Evolutionary conservation across 2,329 filamentous ascomycete genomes (phyloP).

Genomic region (Saccharata proteae): DNA sequence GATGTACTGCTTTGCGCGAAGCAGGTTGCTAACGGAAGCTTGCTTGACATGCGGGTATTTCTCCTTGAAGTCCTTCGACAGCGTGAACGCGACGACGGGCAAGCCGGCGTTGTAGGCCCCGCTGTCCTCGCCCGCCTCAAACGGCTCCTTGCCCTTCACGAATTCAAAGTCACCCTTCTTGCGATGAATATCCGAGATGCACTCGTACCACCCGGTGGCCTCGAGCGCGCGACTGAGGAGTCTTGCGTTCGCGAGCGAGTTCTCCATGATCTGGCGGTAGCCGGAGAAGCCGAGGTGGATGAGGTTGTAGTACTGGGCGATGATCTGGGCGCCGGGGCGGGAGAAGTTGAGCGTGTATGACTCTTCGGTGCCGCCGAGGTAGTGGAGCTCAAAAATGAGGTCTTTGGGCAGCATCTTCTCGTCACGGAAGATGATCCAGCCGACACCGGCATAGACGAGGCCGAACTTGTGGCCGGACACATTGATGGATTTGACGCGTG

Average conservation of each 20-base stretch:
- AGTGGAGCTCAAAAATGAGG: conserved; percentile 58
- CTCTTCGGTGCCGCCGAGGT: conserved; percentile 59
- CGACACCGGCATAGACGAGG: conserved; percentile 54
- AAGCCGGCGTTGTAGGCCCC: conserved; percentile 52
- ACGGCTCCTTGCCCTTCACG: conserved; percentile 29
- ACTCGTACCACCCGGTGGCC: conserved; percentile 50
- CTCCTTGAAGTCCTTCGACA: conserved; percentile 49
- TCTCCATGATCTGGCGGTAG: conserved; percentile 54
- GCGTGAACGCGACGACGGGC: conserved; percentile 55
- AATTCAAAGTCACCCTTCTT: conserved; percentile 36
- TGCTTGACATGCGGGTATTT: conserved; percentile 53
- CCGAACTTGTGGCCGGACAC: conserved; percentile 50
- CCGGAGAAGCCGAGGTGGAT: conserved; percentile 57
- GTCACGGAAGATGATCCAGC: conserved; percentile 60
- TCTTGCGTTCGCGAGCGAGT: conserved; percentile 52
- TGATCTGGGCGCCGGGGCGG: conserved; percentile 55
- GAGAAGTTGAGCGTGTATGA: conserved; percentile 64
- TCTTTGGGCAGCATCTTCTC: conserved; percentile 53
- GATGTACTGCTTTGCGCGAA: conserved; percentile 57
- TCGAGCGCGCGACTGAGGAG: conserved; percentile 52
- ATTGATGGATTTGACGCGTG: conserved; percentile 56
- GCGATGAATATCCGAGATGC: conserved; percentile 52
- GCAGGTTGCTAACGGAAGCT: conserved; percentile 47
- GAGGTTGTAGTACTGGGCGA: conserved; percentile 62
- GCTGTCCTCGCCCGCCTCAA: conserved; percentile 38